phyloP scores from a whole-genome alignment of 1,284 basidiomycete species.

The Pseudozyma hubeiensis region DNA sequence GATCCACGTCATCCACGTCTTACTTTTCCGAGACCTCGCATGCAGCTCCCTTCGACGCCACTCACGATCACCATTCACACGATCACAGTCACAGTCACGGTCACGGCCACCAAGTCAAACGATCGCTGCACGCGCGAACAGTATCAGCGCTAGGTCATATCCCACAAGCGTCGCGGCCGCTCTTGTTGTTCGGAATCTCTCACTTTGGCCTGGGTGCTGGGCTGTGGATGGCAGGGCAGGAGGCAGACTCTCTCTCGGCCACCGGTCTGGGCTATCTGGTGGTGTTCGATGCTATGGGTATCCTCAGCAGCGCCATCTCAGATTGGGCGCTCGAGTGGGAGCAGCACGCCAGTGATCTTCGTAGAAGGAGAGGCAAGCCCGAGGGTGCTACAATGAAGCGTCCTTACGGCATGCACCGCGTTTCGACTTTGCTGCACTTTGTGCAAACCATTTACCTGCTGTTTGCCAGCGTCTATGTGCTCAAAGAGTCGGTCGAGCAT shows the following conservation, averaged over 20 bases:
- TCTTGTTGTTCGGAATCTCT: constrained; percentile 69
- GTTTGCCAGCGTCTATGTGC: constrained; percentile 90
- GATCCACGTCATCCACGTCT: constrained; percentile 31
- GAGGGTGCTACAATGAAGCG: constrained; percentile 27
- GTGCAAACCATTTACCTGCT: constrained; percentile 88
- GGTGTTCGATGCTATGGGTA: constrained; percentile 82
- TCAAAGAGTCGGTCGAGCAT: constrained; percentile 82
- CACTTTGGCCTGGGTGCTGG: constrained; percentile 73
- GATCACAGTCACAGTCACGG: constrained; percentile 10
- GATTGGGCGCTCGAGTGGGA: constrained; percentile 48
- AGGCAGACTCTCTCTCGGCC: constrained; percentile 83
- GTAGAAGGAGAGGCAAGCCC: constrained; percentile 21
- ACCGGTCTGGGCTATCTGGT: constrained; percentile 95
- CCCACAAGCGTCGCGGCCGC: constrained; percentile 69
- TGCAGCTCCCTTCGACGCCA: background rate
- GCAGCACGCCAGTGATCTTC: constrained; percentile 39
- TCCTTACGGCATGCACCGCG: constrained; percentile 75
- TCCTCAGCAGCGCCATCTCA: constrained; percentile 45
- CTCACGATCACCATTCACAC: constrained; percentile 11
- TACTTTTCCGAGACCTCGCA: constrained; percentile 31
- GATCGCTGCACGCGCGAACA: constrained; percentile 32
- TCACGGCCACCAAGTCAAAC: constrained; percentile 11
- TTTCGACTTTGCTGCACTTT: constrained; percentile 84
- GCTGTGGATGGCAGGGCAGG: constrained; percentile 92
- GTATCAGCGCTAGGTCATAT: constrained; percentile 59